phyloP scores from a whole-genome alignment of 345 rosid genomes.

The Punica granatum region DNA sequence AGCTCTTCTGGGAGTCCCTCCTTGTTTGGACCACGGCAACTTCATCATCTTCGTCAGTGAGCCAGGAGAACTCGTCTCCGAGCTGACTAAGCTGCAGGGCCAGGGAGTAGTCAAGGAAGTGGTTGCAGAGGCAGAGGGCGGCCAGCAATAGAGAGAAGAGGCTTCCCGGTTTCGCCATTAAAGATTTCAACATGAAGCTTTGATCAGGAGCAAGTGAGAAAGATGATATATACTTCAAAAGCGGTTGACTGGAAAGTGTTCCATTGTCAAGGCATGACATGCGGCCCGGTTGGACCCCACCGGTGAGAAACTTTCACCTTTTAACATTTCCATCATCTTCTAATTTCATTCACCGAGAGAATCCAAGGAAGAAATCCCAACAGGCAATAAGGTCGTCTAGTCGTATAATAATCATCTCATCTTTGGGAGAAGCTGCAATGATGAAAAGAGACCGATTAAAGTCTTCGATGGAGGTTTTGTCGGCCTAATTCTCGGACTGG shows the following conservation, averaged over 20 bases:
- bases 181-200: slow-evolving; percentile 1
- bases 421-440: too few species aligned
- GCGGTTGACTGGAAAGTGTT: slow-evolving; percentile 1
- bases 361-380: too few species aligned
- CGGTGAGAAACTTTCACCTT: neutral
- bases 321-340: neutral
- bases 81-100: neutral
- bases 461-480: too few species aligned
- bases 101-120: neutral
- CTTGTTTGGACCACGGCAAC: slow-evolving; percentile 35
- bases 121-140: slow-evolving; percentile 3
- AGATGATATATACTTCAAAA: neutral
- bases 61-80: slow-evolving; percentile 15
- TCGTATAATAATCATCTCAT: too few species aligned
- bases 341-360: neutral
- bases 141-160: neutral
- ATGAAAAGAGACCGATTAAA: too few species aligned
- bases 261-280: slow-evolving; percentile 13
- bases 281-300: slow-evolving; percentile 10
- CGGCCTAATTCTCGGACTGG: too few species aligned
- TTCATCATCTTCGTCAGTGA: slow-evolving; percentile 26
- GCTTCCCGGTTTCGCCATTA: slow-evolving; percentile 7
- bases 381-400: too few species aligned
- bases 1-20: slow-evolving; percentile 23
- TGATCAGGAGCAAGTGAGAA: neutral